Base-by-base conservation (phyloP, 176 grass and related monocot species). In the Cenchrus fungigraminus region DNA sequence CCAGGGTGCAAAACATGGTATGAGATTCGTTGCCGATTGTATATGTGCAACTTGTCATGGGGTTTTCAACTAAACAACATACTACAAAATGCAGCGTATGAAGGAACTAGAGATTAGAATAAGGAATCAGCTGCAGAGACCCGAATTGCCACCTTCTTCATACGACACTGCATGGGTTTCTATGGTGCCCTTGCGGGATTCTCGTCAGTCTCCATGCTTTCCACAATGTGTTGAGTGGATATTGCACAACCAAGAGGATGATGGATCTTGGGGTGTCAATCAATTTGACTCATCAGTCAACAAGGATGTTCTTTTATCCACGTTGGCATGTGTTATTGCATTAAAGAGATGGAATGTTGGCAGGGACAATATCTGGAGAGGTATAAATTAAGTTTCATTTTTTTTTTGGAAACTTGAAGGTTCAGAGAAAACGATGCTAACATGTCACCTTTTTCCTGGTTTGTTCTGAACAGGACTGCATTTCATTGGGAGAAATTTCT, bases 121-220 rank as follows among this genome's bases (percentile, higher is more conserved):
- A 82, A 92, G 80, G 60, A 72, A 87, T 47, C 82, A 94, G 37
- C 83, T 97, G 62, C 70, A 40, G 11, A 70, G 47, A 63, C 47
- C 75, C 2, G 42, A 91, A 50, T 37, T 86, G 13, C 52, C 46
- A 1, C 43, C 81, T 28, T 97, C 95, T 73, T 69, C 79, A 0
- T 97, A 97, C 22, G 95, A 94, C 84, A 93, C 92, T 0, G 90
- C 95, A 51, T 97, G 95, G 95, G 89, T 95, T 51, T 91, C 95
- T 14, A 95, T 95, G 95, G 95, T 97, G 12, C 91, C 95, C 15
- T 40, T 74, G 37, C 83, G 47, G 19, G 86, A 51, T n/a, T 92
- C 79, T 37, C 25, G 2, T 91, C 67, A 60, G 9, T 7, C 56
- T 64, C 86, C 92, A n/a, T 63, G 71, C 83, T 97, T 97, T 73